Conservation (phyloP, 2,329 filamentous ascomycete species). For the Huntiella bhutanensis region DNA sequence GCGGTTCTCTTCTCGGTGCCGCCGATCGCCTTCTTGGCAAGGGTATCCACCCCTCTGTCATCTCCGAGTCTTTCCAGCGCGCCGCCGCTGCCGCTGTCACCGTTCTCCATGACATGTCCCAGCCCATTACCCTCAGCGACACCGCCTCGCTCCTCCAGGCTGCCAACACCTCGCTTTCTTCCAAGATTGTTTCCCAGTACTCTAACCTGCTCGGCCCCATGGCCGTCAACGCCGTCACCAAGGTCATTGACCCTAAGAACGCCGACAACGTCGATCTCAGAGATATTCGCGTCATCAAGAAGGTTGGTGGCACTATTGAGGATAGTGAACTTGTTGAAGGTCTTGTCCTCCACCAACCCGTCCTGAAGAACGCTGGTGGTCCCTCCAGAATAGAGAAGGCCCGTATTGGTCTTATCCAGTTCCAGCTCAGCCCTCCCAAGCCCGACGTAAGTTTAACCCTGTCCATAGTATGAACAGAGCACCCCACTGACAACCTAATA, state of each 20-base stretch:
- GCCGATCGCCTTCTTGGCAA: slow-evolving; percentile 81
- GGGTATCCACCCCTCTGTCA: slow-evolving; percentile 92
- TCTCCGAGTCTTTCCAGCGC: slow-evolving; percentile 93
- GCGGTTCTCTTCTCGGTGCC: slow-evolving; percentile 80
- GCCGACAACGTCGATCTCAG: slow-evolving; percentile 92
- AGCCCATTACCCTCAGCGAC: slow-evolving; percentile 76
- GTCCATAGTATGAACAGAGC: neutral
- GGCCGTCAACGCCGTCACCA: slow-evolving; percentile 90
- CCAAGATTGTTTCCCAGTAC: slow-evolving; percentile 97
- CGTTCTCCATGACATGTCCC: slow-evolving; percentile 86
- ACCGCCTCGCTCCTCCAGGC: slow-evolving; percentile 84
- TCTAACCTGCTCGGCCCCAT: slow-evolving; percentile 90
- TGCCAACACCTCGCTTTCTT: slow-evolving; percentile 89
- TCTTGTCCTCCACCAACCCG: slow-evolving; percentile 75
- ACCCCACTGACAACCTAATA: slow-evolving; percentile 18
- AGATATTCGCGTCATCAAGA: slow-evolving; percentile 95
- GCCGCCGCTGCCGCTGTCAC: slow-evolving; percentile 77
- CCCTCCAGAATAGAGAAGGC: slow-evolving; percentile 93
- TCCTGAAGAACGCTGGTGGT: slow-evolving; percentile 83
- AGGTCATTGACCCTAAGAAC: slow-evolving; percentile 87
- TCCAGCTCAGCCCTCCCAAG: slow-evolving; percentile 95
- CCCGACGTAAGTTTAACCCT: slow-evolving; percentile 51
- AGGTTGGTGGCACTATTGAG: slow-evolving; percentile 93
- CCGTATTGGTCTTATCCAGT: slow-evolving; percentile 89
- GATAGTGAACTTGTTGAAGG: slow-evolving; percentile 96